phyloP scores from a whole-genome alignment of 2,329 filamentous ascomycete species.

The Phaeophleospora eucalypticola region DNA sequence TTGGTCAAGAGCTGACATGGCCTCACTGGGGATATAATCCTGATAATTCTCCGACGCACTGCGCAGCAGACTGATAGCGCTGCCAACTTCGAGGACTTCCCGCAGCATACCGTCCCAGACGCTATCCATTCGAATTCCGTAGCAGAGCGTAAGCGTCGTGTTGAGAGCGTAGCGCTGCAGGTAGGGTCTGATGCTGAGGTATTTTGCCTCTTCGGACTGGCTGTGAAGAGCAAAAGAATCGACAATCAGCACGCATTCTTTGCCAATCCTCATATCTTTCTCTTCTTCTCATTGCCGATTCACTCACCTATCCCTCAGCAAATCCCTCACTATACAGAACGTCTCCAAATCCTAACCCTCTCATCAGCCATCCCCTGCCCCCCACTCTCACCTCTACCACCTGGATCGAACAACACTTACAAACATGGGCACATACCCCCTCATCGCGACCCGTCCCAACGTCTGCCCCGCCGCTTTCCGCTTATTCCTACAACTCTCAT shows the following conservation, averaged over 20 bases:
- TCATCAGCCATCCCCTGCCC: no score
- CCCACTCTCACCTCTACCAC: no score
- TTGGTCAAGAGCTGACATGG: background rate
- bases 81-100: constrained; percentile 52
- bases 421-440: constrained; percentile 51
- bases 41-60: constrained; percentile 52
- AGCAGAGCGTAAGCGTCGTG: constrained; percentile 53
- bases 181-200: constrained; percentile 47
- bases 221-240: no score
- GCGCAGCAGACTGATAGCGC: constrained; percentile 48
- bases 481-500: constrained; percentile 52
- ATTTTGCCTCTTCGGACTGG: constrained; percentile 13
- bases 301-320: constrained; percentile 43
- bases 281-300: no score
- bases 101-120: constrained; percentile 50
- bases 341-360: constrained; percentile 47
- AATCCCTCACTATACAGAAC: constrained; percentile 48
- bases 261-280: no score
- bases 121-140: constrained; percentile 53
- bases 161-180: constrained; percentile 53
- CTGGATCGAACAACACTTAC: constrained; percentile 2
- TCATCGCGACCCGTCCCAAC: constrained; percentile 44
- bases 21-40: constrained; percentile 48
- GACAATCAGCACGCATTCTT: background rate
- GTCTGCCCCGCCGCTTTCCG: constrained; percentile 50